Base-by-base conservation (phyloP, 2,329 filamentous ascomycete species). In the Fusarium pseudograminearum region DNA sequence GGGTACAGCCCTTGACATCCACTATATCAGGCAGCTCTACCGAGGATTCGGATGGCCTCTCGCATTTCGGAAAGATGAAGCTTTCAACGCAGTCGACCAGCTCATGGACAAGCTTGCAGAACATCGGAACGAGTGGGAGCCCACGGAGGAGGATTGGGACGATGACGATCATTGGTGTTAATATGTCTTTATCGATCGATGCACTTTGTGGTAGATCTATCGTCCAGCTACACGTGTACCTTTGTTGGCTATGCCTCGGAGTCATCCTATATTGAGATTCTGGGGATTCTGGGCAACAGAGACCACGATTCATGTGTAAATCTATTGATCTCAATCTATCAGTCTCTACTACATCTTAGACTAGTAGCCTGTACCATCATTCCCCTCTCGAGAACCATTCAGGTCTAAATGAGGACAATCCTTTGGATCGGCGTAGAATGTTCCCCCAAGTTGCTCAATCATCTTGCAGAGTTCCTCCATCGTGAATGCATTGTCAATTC, bases 21-120 rank as follows among this genome's bases (percentile, higher is more conserved):
- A 57, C 15, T 57, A 57, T 11, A 26, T 20, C 26, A 33, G 24
- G 26, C 34, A 57, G 20, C 26, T 56, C 5, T 56, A 56, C 9
- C 15, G 12, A 11, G 20, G 33, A 8, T 50, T 31, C 6, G 44
- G 20, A 28, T 51, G 44, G 54, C 20, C 20, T 1, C 4, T 30
- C 8, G 38, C 20, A 4, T 56, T 55, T 16, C n/a, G 8, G 7
- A 50, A 6, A 20, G 28, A 56, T 18, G 48, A 46, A 16, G 60
- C 42, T 28, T 34, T 54, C 4, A 1, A 38, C 28, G 30, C 30
- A 20, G 47, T 53, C 5, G 18, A 54, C 10, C n/a, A 22, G 4
- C 24, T 42, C 5, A 63, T 63, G 48, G 30, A 48, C 2, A 52
- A 18, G 22, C 41, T 56, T 20, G 16, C 7, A 9, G 40, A 44